Conservation (phyloP, 331 rosid species). For the Acacia concinna region DNA sequence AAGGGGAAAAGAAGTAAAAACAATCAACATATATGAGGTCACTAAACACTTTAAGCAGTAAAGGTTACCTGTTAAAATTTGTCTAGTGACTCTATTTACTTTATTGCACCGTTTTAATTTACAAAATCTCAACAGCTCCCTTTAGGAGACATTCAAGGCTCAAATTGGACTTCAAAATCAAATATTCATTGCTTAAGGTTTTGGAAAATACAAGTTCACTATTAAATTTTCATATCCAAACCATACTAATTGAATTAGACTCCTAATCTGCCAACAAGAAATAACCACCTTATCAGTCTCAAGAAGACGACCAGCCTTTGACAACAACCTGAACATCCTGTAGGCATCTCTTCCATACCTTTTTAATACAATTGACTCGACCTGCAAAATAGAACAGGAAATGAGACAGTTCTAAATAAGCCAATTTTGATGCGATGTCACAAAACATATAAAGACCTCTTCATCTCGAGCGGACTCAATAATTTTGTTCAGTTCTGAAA, state of each 20-base stretch:
- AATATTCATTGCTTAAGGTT: background rate
- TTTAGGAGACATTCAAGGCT: background rate
- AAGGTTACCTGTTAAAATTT: background rate
- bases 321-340: constrained; percentile 81
- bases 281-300: constrained; percentile 76
- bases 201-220: background rate
- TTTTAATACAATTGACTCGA: constrained; percentile 80
- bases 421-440: constrained; percentile 13
- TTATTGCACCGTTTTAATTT: background rate
- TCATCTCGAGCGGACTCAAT: constrained; percentile 68
- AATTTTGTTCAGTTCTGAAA: constrained; percentile 75
- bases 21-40: background rate
- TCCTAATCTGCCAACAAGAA: constrained; percentile 24
- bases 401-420: constrained; percentile 28
- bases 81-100: background rate
- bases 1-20: background rate
- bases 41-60: background rate
- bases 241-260: constrained; percentile 21
- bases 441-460: constrained; percentile 55
- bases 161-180: background rate
- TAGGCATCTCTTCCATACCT: constrained; percentile 79
- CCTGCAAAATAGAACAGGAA: constrained; percentile 50
- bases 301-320: constrained; percentile 48
- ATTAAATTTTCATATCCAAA: constrained; percentile 19
- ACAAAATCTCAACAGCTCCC: background rate